Conservation (phyloP, 2,329 filamentous ascomycete genomes). For the Penicillium glabrum region DNA sequence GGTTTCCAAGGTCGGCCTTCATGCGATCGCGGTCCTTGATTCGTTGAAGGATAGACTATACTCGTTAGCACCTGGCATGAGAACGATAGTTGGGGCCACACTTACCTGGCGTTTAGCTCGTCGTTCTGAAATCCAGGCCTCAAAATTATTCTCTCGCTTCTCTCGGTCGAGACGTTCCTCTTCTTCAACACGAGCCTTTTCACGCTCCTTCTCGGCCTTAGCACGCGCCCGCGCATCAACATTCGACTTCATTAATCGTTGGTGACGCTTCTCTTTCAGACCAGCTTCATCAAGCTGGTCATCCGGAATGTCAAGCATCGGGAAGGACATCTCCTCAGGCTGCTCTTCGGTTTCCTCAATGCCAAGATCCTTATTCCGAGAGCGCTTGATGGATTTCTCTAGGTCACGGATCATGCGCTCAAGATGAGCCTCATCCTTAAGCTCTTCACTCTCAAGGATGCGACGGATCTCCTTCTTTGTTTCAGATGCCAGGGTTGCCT, state of each 20-base stretch:
- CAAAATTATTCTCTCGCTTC: slow-evolving; percentile 77
- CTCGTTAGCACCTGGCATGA: slow-evolving; percentile 12
- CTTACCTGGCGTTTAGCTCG: slow-evolving; percentile 64
- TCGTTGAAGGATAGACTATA: slow-evolving; percentile 67
- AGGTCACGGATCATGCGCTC: slow-evolving; percentile 85
- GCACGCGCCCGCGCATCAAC: slow-evolving; percentile 90
- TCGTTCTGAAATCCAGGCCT: slow-evolving; percentile 82
- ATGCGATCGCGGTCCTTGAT: slow-evolving; percentile 93
- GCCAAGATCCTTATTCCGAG: slow-evolving; percentile 89
- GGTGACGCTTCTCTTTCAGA: slow-evolving; percentile 88
- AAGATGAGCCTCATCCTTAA: slow-evolving; percentile 85
- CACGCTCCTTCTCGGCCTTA: slow-evolving; percentile 92
- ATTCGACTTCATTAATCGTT: slow-evolving; percentile 90
- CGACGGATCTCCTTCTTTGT: slow-evolving; percentile 90
- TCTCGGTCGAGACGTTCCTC: slow-evolving; percentile 82
- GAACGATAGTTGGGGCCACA: background rate
- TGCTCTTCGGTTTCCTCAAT: slow-evolving; percentile 79
- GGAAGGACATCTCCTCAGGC: slow-evolving; percentile 76
- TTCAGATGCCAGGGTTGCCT: slow-evolving; percentile 67
- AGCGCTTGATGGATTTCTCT: slow-evolving; percentile 84
- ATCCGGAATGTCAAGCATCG: slow-evolving; percentile 83
- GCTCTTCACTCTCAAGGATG: slow-evolving; percentile 82
- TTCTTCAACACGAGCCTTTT: slow-evolving; percentile 80
- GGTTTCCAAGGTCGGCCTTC: slow-evolving; percentile 92
- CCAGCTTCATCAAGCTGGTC: slow-evolving; percentile 90